Evolutionary conservation across 495 filamentous ascomycete genomes (phyloP), one percentile per base, ranked within the genome.

Genomic region (Penicillium pulvis): DNA sequence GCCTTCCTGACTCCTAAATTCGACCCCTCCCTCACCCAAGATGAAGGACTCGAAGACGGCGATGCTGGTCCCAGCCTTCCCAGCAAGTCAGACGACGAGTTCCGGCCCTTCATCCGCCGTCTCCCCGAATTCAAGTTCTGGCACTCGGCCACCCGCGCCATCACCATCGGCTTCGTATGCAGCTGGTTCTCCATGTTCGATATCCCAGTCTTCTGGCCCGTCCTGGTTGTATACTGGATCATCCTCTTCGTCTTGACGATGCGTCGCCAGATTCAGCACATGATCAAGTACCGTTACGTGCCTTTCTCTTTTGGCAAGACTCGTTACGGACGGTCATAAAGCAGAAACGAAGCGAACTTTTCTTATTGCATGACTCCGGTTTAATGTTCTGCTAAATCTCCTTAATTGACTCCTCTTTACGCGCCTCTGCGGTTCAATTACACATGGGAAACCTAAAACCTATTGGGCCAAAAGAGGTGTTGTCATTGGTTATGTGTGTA

Each of bases 271-370:
- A 98, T 98, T 58, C 94, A 98, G 81, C 93, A 97, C 76, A 98
- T 98, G 94, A 97, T 98, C 85, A 98, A 98, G 79, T 98, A 98
- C 79, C 91, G 94, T 75, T 98, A 97, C 71, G 92, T 97, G 30
- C 93, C 93, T 42, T 97, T 97, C 81, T 87, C 91, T 17, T 87
- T 96, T 62, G 93, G 93, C 71, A 97, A 97, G 85, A 83, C 90
- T 28, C 83, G 85, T 57, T 97, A 97, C 76, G 72, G 72, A 58
- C 71, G 75, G 20, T 73, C 75, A 71, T 79, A 64, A 69, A 45
- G 43, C 26, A 20, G 11, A 17, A 19, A 6, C 4, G 39, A 41
- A 41, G 3, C 39, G 35, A 39, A 39, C 7, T 14, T 20, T 49
- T 26, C 30, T 45, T 35, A 24, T 24, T 53, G 43, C 43, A 46